Evolutionary conservation across 768 basidiomycete genomes (phyloP), one percentile per base, ranked within the genome.

Genomic region (Bullera alba): DNA sequence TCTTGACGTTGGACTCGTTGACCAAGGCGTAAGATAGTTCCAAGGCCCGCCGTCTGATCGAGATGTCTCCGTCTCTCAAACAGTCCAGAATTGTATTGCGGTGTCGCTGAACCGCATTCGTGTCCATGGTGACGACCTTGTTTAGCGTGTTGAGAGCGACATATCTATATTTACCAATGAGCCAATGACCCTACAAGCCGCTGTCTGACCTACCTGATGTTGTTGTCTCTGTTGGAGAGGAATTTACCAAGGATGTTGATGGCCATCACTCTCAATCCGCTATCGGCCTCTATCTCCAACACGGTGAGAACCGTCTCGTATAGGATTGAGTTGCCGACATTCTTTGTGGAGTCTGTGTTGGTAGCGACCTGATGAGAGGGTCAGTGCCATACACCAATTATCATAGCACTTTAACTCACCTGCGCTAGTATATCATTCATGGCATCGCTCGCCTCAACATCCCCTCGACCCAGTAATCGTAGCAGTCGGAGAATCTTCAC

Each of bases 361-460:
- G 95, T 97, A n/a, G 95, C 95, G 28, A 99, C 92, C n/a, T 86
- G 91, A 65, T 17, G 26, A 14, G 10, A 42, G n/a, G 45, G 35
- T 21, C 21, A 4, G 21, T 42, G 36, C 39, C 19, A 16, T 19
- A 28, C 29, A 28, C 6, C 19, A 35, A 28, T 35, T 17, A 38
- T 25, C 2, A 15, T 1, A 28, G 2, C 28, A 12, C 16, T 36
- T 17, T 12, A 19, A 52, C 76, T 49, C 87, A n/a, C n/a, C 79
- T 95, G 93, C 6, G 93, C 93, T 43, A 97, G 75, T 54, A 99
- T 93, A 73, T 99, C 95, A 68, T 97, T 97, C 93, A 99, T 97
- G 7, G 82, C 80, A 65, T 97, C 93, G 62, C 88, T 92, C 5
- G 92, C 88, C 65, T 83, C 81, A 44, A 77, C 79, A 63, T 95